Conservation (phyloP, 2,329 filamentous ascomycete genomes). For the Cucurbitaria berberidis region DNA sequence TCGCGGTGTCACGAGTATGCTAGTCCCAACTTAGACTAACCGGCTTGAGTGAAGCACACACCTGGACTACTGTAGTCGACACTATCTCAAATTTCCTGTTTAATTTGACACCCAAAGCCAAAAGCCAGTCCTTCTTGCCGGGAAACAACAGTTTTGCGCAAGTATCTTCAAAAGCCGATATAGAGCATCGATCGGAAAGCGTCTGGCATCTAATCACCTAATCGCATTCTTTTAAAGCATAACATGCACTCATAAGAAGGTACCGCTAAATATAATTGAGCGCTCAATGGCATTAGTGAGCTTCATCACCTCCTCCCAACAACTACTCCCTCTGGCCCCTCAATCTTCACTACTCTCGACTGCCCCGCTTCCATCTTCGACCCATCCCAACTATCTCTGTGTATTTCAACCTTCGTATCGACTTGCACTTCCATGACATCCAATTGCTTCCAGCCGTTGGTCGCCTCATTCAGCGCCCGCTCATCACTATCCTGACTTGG, state of each 20-base stretch:
- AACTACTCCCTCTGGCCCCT: constrained; percentile 10
- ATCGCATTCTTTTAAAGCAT: too few species aligned
- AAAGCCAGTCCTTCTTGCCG: too few species aligned
- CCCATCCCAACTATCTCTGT: constrained; percentile 26
- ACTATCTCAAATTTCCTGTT: neutral
- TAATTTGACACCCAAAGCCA: neutral
- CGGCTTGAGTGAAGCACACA: too few species aligned
- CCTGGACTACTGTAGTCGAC: neutral
- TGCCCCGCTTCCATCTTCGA: constrained; percentile 4
- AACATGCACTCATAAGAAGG: neutral
- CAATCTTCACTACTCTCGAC: constrained; percentile 10
- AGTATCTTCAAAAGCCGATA: too few species aligned
- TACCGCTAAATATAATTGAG: neutral
- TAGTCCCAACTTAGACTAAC: constrained; percentile 1
- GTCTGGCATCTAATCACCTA: too few species aligned
- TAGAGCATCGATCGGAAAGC: too few species aligned
- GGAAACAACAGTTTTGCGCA: too few species aligned
- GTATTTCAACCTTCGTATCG: constrained; percentile 37
- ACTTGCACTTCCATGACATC: constrained; percentile 31
- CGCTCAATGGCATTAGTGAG: too few species aligned
- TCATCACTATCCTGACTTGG: constrained; percentile 29
- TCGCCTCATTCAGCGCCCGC: constrained; percentile 13
- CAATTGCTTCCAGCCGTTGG: constrained; percentile 15
- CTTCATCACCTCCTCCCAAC: neutral
- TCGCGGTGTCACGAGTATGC: constrained; percentile 25